Evolutionary conservation across 1,139 yeast species (phyloP).

Genomic region (Saccharomyces pastorianus): DNA sequence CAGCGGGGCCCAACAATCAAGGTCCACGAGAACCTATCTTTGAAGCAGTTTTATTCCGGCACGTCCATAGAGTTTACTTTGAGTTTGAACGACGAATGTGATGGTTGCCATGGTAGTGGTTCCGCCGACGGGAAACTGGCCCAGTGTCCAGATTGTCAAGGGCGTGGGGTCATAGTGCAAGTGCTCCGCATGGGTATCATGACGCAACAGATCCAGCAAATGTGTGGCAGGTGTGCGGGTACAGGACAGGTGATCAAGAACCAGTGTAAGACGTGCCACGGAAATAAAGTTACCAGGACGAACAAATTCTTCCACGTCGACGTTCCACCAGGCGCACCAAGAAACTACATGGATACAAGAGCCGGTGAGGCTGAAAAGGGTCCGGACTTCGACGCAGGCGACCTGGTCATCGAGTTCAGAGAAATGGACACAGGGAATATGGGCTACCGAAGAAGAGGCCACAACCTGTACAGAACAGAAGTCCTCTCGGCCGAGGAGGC

Average conservation of each 20-base stretch:
- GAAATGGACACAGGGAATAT: conserved; percentile 51
- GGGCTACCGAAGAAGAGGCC: conserved; percentile 80
- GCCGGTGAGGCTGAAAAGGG: conserved; percentile 76
- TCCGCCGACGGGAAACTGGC: conserved; percentile 67
- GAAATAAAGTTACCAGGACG: conserved; percentile 54
- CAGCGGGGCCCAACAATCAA: conserved; percentile 62
- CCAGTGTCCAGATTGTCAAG: conserved; percentile 60
- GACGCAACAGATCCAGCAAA: conserved; percentile 74
- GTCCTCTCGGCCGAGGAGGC: conserved; percentile 68
- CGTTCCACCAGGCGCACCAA: conserved; percentile 61
- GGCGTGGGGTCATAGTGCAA: conserved; percentile 62
- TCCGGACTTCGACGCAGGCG: conserved; percentile 80
- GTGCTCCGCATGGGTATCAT: conserved; percentile 79
- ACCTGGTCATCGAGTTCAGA: conserved; percentile 50
- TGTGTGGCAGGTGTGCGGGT: conserved; percentile 77
- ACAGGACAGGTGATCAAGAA: conserved; percentile 57
- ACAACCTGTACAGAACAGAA: conserved; percentile 73
- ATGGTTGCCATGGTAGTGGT: conserved; percentile 74
- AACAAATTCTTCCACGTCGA: conserved; percentile 54
- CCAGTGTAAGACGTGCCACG: conserved; percentile 63
- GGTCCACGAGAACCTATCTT: conserved; percentile 47
- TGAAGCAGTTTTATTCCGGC: conserved; percentile 68
- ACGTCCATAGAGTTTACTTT: conserved; percentile 54
- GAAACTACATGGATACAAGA: conserved; percentile 51
- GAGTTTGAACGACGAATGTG: conserved; percentile 67